Evolutionary conservation across 2,329 filamentous ascomycete genomes (phyloP), one percentile per base, ranked within the genome.

Genomic region (Chaetomium globosum): DNA sequence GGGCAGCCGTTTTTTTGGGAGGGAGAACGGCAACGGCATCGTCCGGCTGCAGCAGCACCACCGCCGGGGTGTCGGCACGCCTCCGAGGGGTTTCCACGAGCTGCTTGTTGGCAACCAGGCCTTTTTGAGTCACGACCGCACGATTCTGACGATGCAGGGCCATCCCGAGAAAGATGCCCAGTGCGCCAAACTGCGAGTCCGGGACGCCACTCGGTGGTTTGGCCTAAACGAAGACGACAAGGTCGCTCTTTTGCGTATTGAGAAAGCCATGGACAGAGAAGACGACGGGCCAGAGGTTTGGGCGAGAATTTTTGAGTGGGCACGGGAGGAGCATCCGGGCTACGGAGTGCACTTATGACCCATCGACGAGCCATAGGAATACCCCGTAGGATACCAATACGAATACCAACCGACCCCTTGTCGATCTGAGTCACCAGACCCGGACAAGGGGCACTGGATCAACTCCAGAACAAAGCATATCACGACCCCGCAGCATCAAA

Each of bases 121-220:
- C 19, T 77, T 81, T 52, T 60, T 80, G 8, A 78, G 75, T 58
- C 71, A 76, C 60, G 73, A 71, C 61, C 77, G 78, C 61, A 76
- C 74, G 4, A 75, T 81, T 55, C 70, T 81, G 48, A 79, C 79
- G 0, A 79, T 81, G 52, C 80, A 82, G 66, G 79, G 78, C 0
- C 80, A 81, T 63, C 80, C 79, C 0, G 79, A 81, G 68, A 77
- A 81, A 69, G 77, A 79, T 61, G 73, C 72, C 7, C 72, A 72
- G 43, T 75, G 79, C 21, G 79, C 79, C 4, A 77, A 75, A 62
- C 71, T 76, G 56, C 69, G 79, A 65, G 69, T 81, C 55, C 67
- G 75, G 64, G 75, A 79, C 61, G 68, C 76, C 1, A 65, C 71
- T 39, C 69, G 74, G 4, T 80, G 79, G 77, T 79, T 75, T 66